Conservation (phyloP, 352 stramenopile genomes). For the Globisporangium ultimum region DNA sequence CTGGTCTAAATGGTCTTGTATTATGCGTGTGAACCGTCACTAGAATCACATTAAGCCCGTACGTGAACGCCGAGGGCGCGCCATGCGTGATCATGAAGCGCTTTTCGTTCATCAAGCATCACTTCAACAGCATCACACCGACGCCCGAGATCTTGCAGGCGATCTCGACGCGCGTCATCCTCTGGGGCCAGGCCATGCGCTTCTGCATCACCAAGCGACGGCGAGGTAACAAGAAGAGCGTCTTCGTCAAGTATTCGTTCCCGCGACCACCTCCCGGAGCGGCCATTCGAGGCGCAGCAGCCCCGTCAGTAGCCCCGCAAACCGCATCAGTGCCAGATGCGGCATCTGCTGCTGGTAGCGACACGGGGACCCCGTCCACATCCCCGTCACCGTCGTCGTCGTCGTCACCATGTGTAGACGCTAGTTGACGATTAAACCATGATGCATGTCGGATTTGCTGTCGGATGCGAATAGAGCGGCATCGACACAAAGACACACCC, state of each 20-base stretch:
- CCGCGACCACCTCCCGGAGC: conserved; percentile 11
- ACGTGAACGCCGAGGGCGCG: conserved; percentile 30
- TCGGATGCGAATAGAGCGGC: too few relatives aligned
- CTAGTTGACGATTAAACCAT: too few relatives aligned
- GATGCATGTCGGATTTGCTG: too few relatives aligned
- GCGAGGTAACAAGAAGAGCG: conserved; percentile 24
- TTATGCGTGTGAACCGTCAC: not conserved
- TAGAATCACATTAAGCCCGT: conserved; percentile 37
- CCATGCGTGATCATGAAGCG: conserved; percentile 55
- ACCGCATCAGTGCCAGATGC: too few relatives aligned
- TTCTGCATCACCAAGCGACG: conserved; percentile 44
- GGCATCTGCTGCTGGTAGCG: too few relatives aligned
- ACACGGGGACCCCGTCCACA: too few relatives aligned
- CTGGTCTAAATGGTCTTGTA: not conserved
- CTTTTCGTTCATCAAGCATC: conserved; percentile 67
- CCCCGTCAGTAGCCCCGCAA: not conserved
- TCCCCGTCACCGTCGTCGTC: too few relatives aligned
- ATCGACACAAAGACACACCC: too few relatives aligned
- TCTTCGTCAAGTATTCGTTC: conserved; percentile 41
- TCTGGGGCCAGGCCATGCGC: conserved; percentile 58
- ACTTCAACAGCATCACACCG: conserved; percentile 38
- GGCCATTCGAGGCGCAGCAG: not conserved
- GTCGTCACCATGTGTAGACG: too few relatives aligned
- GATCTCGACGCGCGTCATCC: conserved; percentile 61
- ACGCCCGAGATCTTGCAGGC: conserved; percentile 52